Evolutionary conservation across 1,284 basidiomycete genomes (phyloP), one percentile per base, ranked within the genome.

Genomic region (Moesziomyces sp.): DNA sequence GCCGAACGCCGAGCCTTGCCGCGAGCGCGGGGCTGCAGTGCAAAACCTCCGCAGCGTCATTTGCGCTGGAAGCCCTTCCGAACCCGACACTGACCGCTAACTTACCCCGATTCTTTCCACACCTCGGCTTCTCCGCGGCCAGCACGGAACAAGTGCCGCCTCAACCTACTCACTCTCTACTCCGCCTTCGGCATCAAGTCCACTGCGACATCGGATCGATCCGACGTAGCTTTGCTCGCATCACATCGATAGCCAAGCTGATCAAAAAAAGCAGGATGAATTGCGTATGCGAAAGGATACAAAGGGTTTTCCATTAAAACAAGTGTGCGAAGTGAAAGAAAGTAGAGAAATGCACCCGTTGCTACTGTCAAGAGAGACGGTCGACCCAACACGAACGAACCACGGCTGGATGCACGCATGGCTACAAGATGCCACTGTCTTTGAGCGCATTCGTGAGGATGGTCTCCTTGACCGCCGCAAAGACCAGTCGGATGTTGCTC

Each of bases 391-490:
- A 21, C 13, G 18, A 43, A 43, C 55, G 44, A 57, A 57, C n/a
- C 30, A 56, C 11, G n/a, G 44, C n/a, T 24, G 28, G 47, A 24
- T 16, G 19, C 28, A 28, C 23, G 21, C 10, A 48, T 10, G 16
- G 0, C 50, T 44, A 76, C 55, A 76, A 53, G 53, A 76, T 76
- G 35, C 74, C 74, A 43, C 74, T 76, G 45, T 76, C 74, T 50
- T 72, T 72, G 45, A 76, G 74, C 43, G 74, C 74, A 26, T 76
- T 76, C 16, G 69, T 72, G 14, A 76, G 57, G 30, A 76, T 76
- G n/a, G 74, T 76, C 87, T 98, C 96, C 86, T 97, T 97, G 69
- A 97, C 94, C 0, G 95, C 94, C 0, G 94, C 94, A 78, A 98
- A 97, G 10, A 98, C 94, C 0, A 97, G 88, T 73, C 93, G 89